Conservation (phyloP, 2,329 filamentous ascomycete species). For the Microcyclospora tardicrescens region DNA sequence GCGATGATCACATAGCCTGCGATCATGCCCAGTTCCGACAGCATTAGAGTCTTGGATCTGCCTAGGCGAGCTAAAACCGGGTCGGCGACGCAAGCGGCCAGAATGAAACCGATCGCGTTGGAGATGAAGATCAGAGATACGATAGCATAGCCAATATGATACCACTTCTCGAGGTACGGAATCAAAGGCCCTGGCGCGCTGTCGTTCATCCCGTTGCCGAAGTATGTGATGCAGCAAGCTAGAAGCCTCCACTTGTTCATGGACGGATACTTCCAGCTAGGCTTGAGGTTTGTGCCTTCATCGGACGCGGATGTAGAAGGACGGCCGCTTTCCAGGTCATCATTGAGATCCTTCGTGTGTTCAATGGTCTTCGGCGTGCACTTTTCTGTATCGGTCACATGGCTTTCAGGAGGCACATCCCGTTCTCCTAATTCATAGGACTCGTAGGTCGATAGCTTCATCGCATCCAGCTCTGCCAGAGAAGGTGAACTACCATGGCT, state of each 20-base stretch:
- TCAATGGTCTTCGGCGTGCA: slow-evolving; percentile 4
- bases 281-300: slow-evolving; percentile 36
- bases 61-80: slow-evolving; percentile 49
- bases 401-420: slow-evolving; percentile 2
- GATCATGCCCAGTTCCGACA: slow-evolving; percentile 45
- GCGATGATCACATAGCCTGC: slow-evolving; percentile 53
- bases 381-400: slow-evolving; percentile 5
- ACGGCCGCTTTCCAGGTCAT: slow-evolving; percentile 40
- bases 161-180: slow-evolving; percentile 66
- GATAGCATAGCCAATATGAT: slow-evolving; percentile 61
- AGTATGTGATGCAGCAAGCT: slow-evolving; percentile 50
- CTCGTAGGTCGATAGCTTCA: slow-evolving; percentile 14
- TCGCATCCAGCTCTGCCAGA: slow-evolving; percentile 14
- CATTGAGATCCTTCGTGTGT: slow-evolving; percentile 21
- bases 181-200: slow-evolving; percentile 59
- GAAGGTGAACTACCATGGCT: slow-evolving; percentile 9
- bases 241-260: slow-evolving; percentile 61
- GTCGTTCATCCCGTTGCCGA: slow-evolving; percentile 62
- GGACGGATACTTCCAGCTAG: slow-evolving; percentile 43
- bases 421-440: slow-evolving; percentile 1
- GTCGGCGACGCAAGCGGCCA: slow-evolving; percentile 58
- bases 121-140: slow-evolving; percentile 74
- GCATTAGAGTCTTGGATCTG: slow-evolving; percentile 48
- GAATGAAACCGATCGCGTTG: slow-evolving; percentile 57
- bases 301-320: slow-evolving; percentile 33